A percentile compares a stretch with the other conserved stretches of the same genome.
Evolutionary conservation across 768 basidiomycete species (phyloP).

Genomic region (Lactarius tabidus): DNA sequence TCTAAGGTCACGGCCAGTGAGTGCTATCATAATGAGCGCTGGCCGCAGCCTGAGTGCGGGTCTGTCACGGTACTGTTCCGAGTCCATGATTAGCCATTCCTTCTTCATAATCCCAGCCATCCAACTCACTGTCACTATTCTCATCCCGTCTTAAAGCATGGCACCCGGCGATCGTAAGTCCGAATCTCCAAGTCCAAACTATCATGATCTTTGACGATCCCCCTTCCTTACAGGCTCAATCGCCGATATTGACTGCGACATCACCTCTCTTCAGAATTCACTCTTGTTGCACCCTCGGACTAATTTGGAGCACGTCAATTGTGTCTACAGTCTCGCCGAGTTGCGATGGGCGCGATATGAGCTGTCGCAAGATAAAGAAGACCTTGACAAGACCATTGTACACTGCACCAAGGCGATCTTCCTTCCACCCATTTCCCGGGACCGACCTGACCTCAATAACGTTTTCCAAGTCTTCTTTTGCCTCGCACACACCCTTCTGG

Average conservation of each 20-base stretch:
- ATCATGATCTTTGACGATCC: background rate
- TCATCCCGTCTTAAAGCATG: background rate
- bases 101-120: background rate
- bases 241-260: background rate
- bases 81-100: too few relatives aligned
- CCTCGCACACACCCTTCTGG: background rate
- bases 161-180: background rate
- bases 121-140: background rate
- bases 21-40: too few relatives aligned
- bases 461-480: background rate
- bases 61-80: too few relatives aligned
- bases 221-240: background rate
- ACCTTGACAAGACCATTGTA: background rate
- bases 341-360: background rate
- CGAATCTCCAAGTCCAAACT: background rate
- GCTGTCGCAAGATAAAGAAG: background rate
- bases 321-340: background rate
- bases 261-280: background rate
- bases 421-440: background rate
- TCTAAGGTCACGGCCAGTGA: too few relatives aligned
- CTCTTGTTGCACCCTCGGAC: background rate
- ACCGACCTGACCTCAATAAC: background rate
- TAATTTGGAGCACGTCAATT: background rate
- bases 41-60: too few relatives aligned
- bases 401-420: background rate